Conservation (phyloP, 2,329 filamentous ascomycete genomes). For the Cercospora sp. region DNA sequence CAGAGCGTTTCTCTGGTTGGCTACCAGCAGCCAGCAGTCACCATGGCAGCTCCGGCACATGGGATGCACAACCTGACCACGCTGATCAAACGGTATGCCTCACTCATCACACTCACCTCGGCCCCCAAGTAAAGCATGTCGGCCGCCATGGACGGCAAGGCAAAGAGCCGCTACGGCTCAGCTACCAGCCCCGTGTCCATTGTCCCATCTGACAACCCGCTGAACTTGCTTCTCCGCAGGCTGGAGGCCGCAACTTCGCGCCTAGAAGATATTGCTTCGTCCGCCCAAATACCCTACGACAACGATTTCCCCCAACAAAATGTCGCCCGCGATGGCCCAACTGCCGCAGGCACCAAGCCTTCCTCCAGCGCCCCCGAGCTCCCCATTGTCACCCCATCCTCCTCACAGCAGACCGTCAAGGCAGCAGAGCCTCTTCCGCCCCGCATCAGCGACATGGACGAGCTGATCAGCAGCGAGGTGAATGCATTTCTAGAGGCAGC, state of each 20-base stretch:
- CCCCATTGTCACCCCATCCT: slow-evolving; percentile 24
- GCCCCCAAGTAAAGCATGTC: background rate
- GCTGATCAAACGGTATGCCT: slow-evolving; percentile 84
- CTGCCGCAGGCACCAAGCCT: slow-evolving; percentile 21
- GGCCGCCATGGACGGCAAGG: slow-evolving; percentile 19
- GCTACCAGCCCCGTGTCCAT: slow-evolving; percentile 21
- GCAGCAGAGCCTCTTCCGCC: slow-evolving; percentile 61
- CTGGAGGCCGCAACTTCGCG: slow-evolving; percentile 96
- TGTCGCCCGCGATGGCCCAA: slow-evolving; percentile 22
- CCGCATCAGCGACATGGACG: slow-evolving; percentile 84
- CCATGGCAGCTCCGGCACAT: slow-evolving; percentile 21
- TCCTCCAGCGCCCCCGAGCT: slow-evolving; percentile 40
- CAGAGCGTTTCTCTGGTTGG: background rate
- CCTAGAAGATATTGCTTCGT: slow-evolving; percentile 91
- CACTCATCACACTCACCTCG: slow-evolving; percentile 4
- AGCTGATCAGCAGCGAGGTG: slow-evolving; percentile 71
- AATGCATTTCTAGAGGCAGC: slow-evolving; percentile 77
- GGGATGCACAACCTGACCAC: slow-evolving; percentile 97
- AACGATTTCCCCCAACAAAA: slow-evolving; percentile 15
- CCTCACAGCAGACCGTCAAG: slow-evolving; percentile 35
- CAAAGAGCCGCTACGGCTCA: slow-evolving; percentile 18
- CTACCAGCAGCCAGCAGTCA: slow-evolving; percentile 2
- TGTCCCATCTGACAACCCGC: slow-evolving; percentile 42
- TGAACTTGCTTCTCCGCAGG: slow-evolving; percentile 60
- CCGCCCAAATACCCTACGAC: slow-evolving; percentile 58